Percentiles rank a stretch among this genome's conserved stretches.
Evolutionary conservation across 2,329 filamentous ascomycete genomes (phyloP).

Genomic region (Didymella pomorum): DNA sequence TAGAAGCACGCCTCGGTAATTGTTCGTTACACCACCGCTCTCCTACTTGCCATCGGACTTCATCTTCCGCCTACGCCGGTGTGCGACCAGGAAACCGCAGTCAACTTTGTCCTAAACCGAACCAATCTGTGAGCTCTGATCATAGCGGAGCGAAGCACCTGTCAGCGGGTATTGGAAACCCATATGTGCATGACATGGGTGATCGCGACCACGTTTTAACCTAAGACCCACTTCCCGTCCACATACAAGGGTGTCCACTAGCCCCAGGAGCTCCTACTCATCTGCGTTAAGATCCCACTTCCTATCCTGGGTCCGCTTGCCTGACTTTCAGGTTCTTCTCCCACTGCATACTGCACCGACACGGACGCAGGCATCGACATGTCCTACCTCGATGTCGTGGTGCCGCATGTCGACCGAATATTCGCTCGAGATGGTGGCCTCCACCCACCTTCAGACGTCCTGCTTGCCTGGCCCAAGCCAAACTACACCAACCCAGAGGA

Average conservation of each 20-base stretch:
- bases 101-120: not conserved
- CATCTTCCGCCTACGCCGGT: not conserved
- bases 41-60: not conserved
- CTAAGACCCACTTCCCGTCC: conserved; percentile 18
- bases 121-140: not conserved
- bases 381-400: conserved; percentile 12
- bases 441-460: conserved; percentile 52
- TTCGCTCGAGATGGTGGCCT: conserved; percentile 41
- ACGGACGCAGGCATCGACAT: conserved; percentile 4
- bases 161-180: not conserved
- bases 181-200: conserved; percentile 8
- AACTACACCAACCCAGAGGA: conserved; percentile 58
- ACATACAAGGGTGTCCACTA: conserved; percentile 4
- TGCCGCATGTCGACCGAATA: conserved; percentile 18
- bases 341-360: not conserved
- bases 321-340: not conserved
- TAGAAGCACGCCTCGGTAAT: not conserved
- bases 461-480: conserved; percentile 56
- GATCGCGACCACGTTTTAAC: conserved; percentile 7
- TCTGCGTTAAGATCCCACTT: conserved; percentile 14
- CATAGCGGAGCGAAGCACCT: not conserved
- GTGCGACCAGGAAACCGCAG: not conserved
- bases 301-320: not conserved
- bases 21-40: not conserved
- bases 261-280: conserved; percentile 8